Conservation (phyloP, 768 basidiomycete species). For the Myochromella boudieri region DNA sequence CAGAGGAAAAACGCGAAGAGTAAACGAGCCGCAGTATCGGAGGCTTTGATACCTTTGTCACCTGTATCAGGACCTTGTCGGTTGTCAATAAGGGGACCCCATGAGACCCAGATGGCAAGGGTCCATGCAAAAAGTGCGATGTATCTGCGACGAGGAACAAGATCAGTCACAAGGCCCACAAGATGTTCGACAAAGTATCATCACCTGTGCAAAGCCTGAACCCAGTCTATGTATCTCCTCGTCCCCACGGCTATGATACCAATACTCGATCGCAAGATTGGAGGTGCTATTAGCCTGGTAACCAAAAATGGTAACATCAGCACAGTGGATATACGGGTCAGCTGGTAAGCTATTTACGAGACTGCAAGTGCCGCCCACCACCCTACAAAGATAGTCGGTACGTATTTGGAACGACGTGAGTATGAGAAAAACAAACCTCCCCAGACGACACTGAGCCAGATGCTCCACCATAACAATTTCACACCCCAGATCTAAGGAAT, state of each 20-base stretch:
- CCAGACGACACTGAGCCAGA: conserved; percentile 84
- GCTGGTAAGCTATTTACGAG: conserved; percentile 42
- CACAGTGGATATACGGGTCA: background rate
- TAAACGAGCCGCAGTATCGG: conserved; percentile 60
- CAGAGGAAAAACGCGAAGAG: conserved; percentile 75
- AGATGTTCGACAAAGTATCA: conserved; percentile 5
- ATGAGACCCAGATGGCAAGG: conserved; percentile 67
- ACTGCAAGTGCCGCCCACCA: conserved; percentile 79
- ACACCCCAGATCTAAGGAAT: conserved; percentile 54
- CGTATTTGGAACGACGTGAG: background rate
- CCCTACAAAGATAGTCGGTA: conserved; percentile 33
- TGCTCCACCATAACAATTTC: conserved; percentile 73
- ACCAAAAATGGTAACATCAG: conserved; percentile 19
- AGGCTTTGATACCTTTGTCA: conserved; percentile 34
- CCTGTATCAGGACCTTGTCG: conserved; percentile 32
- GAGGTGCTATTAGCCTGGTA: conserved; percentile 50
- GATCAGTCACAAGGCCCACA: background rate
- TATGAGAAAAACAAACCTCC: conserved; percentile 47
- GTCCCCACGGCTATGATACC: conserved; percentile 73
- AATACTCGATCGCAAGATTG: conserved; percentile 58
- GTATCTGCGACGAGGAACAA: conserved; percentile 43
- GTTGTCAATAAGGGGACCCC: conserved; percentile 61
- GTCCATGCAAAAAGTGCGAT: conserved; percentile 71
- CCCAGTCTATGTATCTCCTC: conserved; percentile 79
- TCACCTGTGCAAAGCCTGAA: conserved; percentile 62